Percentiles rank a stretch among this genome's conserved stretches.
phyloP scores from a whole-genome alignment of 2,329 filamentous ascomycete species.

The Paecilomyces dactylethromorphus region DNA sequence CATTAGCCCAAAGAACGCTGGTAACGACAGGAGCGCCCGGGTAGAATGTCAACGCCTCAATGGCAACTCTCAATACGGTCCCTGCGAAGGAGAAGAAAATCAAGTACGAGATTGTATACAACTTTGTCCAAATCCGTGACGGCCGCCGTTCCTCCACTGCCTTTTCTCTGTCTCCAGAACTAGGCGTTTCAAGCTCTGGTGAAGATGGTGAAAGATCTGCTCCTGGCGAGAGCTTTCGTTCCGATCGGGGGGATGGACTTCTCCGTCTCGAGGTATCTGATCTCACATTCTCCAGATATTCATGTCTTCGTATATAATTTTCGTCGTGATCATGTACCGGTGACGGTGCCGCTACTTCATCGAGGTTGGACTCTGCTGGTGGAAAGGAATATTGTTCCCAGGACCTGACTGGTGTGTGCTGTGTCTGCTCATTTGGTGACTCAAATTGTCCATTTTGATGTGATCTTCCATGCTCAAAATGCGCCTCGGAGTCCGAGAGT shows the following conservation, averaged over 20 bases:
- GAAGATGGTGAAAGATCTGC: neutral
- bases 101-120: constrained; percentile 68
- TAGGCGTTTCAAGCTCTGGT: neutral
- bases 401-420: neutral
- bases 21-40: constrained; percentile 67
- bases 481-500: neutral
- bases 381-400: constrained; percentile 11
- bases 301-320: constrained; percentile 24
- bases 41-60: constrained; percentile 70
- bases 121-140: neutral
- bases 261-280: constrained; percentile 17
- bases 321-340: constrained; percentile 41
- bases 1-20: constrained; percentile 74
- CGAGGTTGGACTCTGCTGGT: constrained; percentile 18
- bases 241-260: neutral
- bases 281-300: constrained; percentile 36
- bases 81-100: constrained; percentile 75
- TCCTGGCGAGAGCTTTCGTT: neutral
- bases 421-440: neutral
- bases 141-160: neutral
- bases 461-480: neutral
- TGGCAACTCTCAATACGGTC: constrained; percentile 68
- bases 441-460: neutral
- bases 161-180: neutral
- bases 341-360: constrained; percentile 24